phyloP scores from a whole-genome alignment of 345 rosid genomes.

The Hypericum perforatum region DNA sequence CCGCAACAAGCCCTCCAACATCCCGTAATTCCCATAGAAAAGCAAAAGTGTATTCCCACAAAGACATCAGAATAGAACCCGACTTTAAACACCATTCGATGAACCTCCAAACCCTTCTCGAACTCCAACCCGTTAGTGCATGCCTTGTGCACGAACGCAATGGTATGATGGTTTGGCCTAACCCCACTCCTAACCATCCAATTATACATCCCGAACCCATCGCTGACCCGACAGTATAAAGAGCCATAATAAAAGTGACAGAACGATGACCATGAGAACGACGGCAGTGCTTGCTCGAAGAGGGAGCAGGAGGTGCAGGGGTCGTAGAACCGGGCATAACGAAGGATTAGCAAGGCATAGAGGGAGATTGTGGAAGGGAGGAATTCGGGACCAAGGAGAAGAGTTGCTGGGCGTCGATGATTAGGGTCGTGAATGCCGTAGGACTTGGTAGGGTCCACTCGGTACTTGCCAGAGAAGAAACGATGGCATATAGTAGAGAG shows the following conservation, averaged over 20 bases:
- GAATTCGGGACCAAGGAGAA: conserved; percentile 23
- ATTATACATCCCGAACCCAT: conserved; percentile 29
- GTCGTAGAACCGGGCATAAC: conserved; percentile 28
- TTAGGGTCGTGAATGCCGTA: too few species aligned
- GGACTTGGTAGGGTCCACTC: too few species aligned
- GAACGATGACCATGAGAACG: conserved; percentile 28
- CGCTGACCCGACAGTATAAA: conserved; percentile 19
- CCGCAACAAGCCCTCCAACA: too few species aligned
- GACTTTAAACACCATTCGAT: conserved; percentile 38
- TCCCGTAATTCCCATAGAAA: conserved; percentile 26
- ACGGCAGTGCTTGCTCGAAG: conserved; percentile 23
- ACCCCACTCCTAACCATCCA: conserved; percentile 28
- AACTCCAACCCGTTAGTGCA: conserved; percentile 28
- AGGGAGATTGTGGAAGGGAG: conserved; percentile 33
- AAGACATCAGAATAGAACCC: conserved; percentile 34
- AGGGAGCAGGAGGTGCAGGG: conserved; percentile 15
- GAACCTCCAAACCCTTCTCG: conserved; percentile 49
- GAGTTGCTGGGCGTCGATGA: conserved; percentile 10
- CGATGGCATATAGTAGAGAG: too few species aligned
- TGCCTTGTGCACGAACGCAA: conserved; percentile 35
- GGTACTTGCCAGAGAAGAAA: too few species aligned
- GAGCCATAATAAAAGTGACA: conserved; percentile 36
- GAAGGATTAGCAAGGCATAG: conserved; percentile 40
- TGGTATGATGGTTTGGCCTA: conserved; percentile 37
- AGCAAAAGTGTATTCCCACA: conserved; percentile 32